Evolutionary conservation across 2,329 filamentous ascomycete species (phyloP), one percentile per base, ranked within the genome.

Genomic region (Diaporthe capsici): DNA sequence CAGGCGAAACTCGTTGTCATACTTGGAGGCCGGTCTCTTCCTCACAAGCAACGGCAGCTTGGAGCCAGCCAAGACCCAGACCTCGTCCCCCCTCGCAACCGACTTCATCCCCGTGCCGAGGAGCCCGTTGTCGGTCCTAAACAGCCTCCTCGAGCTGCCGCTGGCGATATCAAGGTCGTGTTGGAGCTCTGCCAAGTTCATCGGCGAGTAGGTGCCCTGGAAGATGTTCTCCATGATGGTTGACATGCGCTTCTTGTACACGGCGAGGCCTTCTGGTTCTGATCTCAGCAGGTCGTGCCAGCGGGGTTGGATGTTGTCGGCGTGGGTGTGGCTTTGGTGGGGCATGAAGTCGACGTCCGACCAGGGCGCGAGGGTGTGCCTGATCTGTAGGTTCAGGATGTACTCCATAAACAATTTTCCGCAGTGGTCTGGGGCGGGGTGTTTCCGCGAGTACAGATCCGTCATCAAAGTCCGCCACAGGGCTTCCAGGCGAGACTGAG

Each of bases 81-180:
- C 72, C 28, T 76, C 75, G 22, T 76, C 75, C 1, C 75, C 72
- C 15, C 20, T 31, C 28, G 3, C 15, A 6, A 72, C 31, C n/a
- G 75, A 76, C 47, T 67, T 53, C 47, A 73, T 51, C 22, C 75
- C 75, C 6, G 75, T 74, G 7, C 75, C 75, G 17, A 76, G 72
- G 4, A 74, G 55, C 17, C 55, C 72, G 9, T 67, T 58, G 17
- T 67, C 57, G 6, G 63, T 71, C 28, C 75, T 57, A 13, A 76
- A 76, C 25, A 76, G 37, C 22, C 75, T 58, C 42, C 44, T 68
- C n/a, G 70, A 71, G 22, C 51, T 58, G 17, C 75, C 75, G 31
- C 63, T 74, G 20, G 72, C 72, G 17, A 74, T 71, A 15, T 76
- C 75, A 15, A 76, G 65, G 39, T 76, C 75, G 47, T 76, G 75